Percentiles rank a stretch among this genome's conserved stretches.
Evolutionary conservation across 2,329 filamentous ascomycete genomes (phyloP).

Genomic region (Ophiostoma australiae): DNA sequence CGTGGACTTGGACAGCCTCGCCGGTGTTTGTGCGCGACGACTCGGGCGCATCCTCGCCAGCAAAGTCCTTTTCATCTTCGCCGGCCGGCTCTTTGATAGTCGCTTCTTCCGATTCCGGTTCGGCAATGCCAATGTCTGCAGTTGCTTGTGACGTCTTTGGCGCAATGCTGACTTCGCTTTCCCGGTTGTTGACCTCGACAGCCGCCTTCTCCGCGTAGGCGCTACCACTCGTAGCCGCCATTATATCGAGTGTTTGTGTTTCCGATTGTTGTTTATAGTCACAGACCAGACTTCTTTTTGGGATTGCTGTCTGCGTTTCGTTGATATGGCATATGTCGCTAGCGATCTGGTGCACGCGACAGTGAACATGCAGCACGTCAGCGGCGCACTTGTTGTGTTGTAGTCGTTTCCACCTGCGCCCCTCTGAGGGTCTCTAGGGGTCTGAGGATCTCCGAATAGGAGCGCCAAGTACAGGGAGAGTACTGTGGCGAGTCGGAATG

Average conservation of each 20-base stretch:
- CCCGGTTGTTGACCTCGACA: background rate
- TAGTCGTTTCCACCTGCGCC: background rate
- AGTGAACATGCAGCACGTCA: background rate
- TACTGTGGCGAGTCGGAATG: background rate
- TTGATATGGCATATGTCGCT: background rate
- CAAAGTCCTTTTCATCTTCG: background rate
- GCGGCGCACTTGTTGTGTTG: background rate
- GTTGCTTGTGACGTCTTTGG: constrained; percentile 4
- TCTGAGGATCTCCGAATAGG: background rate
- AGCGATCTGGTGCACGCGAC: background rate
- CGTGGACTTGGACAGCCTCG: background rate
- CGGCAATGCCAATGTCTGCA: constrained; percentile 18
- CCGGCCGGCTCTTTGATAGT: background rate
- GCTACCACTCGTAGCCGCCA: background rate
- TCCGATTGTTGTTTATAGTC: background rate
- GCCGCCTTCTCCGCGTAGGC: background rate
- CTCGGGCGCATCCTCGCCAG: background rate
- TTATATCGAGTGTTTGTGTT: background rate
- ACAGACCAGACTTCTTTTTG: background rate
- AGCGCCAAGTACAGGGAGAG: background rate
- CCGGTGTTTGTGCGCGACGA: background rate
- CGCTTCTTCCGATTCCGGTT: constrained; percentile 11
- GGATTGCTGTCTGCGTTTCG: background rate
- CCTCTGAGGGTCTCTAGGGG: background rate
- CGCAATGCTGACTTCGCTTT: constrained; percentile 13